Base-by-base conservation (phyloP, 345 rosid genomes). In the Gossypium raimondii region DNA sequence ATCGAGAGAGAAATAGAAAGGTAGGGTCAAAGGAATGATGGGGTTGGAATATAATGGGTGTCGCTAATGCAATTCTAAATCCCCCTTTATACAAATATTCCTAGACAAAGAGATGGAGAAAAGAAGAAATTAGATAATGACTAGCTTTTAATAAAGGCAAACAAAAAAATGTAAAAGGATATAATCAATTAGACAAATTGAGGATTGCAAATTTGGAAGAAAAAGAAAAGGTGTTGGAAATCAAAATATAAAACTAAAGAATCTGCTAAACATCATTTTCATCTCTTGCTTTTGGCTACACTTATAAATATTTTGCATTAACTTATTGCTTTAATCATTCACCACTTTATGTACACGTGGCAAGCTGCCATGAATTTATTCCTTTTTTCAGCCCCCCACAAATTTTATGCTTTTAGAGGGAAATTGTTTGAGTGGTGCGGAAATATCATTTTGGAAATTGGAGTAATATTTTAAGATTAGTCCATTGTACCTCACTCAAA, bases 251-350 rank as follows among this genome's bases (percentile, higher is more conserved):
- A 22, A 22, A 55, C 27, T 24, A 11, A 53, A 45, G 67, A 77
- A 64, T 64, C 67, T 77, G n/a, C 12, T 22, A 45, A 52, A 16
- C n/a, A 60, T 70, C 74, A 70, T 60, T 52, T 61, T 77, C 69
- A 62, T n/a, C 70, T 27, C 55, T 62, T 48, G 25, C 69, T 1
- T 20, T 62, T 59, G 65, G 52, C 59, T 48, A 17, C 60, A 70
- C 53, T 0, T 27, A 11, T 52, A 16, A 34, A 17, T 69, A 25
- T 62, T 68, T 41, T 53, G 25, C 59, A 22, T 7, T 16, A 22
- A 20, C 17, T 25, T 56, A 17, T 73, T 58, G 51, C 29, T 7
- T 34, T 66, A 58, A 76, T 9, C 56, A 76, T 8, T 51, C 20
- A 13, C 13, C 60, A 3, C 44, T 70, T 75, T 43, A 34, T 34